phyloP scores from a whole-genome alignment of 495 filamentous ascomycete species.

The Saxispiralis lemnorum region DNA sequence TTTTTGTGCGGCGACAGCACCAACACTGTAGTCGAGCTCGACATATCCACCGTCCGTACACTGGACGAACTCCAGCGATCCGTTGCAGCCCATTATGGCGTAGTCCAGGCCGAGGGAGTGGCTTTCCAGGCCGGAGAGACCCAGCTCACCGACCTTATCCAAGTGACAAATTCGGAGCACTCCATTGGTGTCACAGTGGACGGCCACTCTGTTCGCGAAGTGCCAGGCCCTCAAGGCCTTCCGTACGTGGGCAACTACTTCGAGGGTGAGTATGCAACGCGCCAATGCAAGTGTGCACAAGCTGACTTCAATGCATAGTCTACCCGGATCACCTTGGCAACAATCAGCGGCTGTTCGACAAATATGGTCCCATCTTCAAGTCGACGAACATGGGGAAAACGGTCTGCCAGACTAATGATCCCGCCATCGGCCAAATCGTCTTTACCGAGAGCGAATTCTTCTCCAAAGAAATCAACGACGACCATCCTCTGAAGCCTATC shows the following conservation, averaged over 20 bases:
- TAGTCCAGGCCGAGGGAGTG: no score
- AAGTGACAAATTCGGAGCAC: slow-evolving; percentile 20
- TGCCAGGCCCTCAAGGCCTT: slow-evolving; percentile 30
- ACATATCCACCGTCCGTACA: no score
- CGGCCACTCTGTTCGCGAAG: slow-evolving; percentile 21
- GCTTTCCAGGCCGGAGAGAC: neutral
- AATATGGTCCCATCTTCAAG: slow-evolving; percentile 37
- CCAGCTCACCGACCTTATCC: neutral
- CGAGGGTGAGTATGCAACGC: slow-evolving; percentile 20
- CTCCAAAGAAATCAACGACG: slow-evolving; percentile 33
- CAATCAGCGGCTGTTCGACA: slow-evolving; percentile 35
- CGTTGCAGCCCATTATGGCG: no score
- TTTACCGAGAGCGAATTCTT: slow-evolving; percentile 34
- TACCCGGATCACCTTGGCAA: slow-evolving; percentile 43
- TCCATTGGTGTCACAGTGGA: slow-evolving; percentile 27
- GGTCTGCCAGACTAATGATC: slow-evolving; percentile 35
- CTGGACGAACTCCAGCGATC: no score
- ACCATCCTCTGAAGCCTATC: slow-evolving; percentile 32
- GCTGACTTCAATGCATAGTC: slow-evolving; percentile 16
- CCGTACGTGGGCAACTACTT: slow-evolving; percentile 35
- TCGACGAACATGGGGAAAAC: slow-evolving; percentile 35
- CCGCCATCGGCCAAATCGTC: slow-evolving; percentile 24
- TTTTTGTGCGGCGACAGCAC: no score
- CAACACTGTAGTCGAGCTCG: no score
- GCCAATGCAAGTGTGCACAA: no score